Evolutionary conservation across 441 rosid genomes (phyloP), one percentile per base, ranked within the genome.

Genomic region (Brassica balearica): DNA sequence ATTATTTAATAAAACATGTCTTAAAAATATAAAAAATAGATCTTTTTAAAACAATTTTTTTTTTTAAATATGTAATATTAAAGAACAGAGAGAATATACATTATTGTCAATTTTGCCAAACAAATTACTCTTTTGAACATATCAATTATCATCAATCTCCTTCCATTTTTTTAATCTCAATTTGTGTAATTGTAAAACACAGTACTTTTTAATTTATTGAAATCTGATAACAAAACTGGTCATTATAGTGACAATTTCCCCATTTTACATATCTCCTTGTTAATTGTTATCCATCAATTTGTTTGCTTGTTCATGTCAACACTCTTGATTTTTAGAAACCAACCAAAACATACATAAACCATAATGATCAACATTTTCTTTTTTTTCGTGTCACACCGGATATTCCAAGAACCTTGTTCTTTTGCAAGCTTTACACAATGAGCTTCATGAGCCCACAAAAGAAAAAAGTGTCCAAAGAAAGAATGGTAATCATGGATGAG

Each of bases 371-470:
- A 53, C 48, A 43, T 15, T 6, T 73, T 48, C 5, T 9, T 69
- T 43, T 69, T 43, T 15, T 43, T 11, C 19, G 4, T 60, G 62
- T 51, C 2, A 34, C 60, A 64, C 3, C 12, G 53, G n/a, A 36
- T 15, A 46, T 8, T 68, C 64, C 63, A 68, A 5, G 27, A 69
- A 48, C 38, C 34, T 34, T 3, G 11, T 60, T 8, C 12, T 69
- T 34, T 59, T 69, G 22, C 70, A 76, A 51, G 65, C 65, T 69
- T 71, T 77, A 61, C 70, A 73, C 77, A 78, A 43, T 20, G 77
- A 46, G 73, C 64, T 72, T 72, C 69, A 14, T 32, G 15, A 9
- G 46, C 69, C 43, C 4, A n/a, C 56, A 41, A 25, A 23, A 71
- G 58, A 51, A 48, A 53, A 67, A 32, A 73, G 58, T 46, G 6